Evolutionary conservation across 2,329 filamentous ascomycete species (phyloP), one percentile per base, ranked within the genome.

Genomic region (Davidsoniella virescens): DNA sequence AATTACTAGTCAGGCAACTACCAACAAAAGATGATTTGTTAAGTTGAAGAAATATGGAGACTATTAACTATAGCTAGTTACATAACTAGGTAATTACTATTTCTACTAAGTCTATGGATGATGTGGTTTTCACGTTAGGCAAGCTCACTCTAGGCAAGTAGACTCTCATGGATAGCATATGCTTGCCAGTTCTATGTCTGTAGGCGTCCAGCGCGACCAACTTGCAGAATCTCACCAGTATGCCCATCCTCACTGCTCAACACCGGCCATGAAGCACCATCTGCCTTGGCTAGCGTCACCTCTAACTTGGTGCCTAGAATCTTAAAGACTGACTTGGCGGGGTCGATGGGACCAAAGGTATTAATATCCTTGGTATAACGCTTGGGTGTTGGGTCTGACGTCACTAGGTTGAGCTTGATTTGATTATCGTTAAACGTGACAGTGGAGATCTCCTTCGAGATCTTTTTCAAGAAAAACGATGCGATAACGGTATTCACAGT

Each of bases 381-480:
- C 73, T 94, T 96, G 4, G 74, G 72, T 20, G 67, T 76, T 52
- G 78, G 72, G 61, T 95, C 90, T 29, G 75, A 77, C 7, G 92
- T 98, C n/a, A 76, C 79, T 38, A 98, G 73, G 62, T 98, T 86
- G 41, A 98, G 73, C 9, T 74, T 71, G 47, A 96, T 66, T 44
- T 75, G 69, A 44, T 72, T 70, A 2, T 74, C 60, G 36, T 70
- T 64, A 62, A 96, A 90, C 20, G 74, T 70, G 43, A 96, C 74
- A 56, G 75, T 82, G 47, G 87, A 84, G 23, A 69, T 75, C 20
- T 81, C 75, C 66, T 90, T 93, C 67, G 88, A 79, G 59, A 98
- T 94, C 70, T 96, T 96, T 72, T 96, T 98, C 50, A 96, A 73
- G 68, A 94, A 98, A 57, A 95, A 82, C 7, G 85, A 92, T 2